Evolutionary conservation across 176 grass and related monocot species (phyloP).

Genomic region (Musa itinerans): DNA sequence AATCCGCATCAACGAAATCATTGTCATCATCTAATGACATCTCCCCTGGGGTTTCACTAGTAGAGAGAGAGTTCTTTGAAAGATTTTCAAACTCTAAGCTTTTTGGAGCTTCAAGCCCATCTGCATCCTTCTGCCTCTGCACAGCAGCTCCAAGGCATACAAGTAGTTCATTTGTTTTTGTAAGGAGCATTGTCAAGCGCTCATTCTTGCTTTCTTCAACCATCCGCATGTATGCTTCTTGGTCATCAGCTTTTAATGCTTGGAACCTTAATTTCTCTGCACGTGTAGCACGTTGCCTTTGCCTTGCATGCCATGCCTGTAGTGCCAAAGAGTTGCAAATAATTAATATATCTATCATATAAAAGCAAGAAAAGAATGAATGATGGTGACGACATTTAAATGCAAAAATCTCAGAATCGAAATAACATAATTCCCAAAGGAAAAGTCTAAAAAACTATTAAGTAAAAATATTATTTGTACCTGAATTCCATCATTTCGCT

Average conservation of each 20-base stretch:
- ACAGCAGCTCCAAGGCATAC: constrained; percentile 93
- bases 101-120: constrained; percentile 42
- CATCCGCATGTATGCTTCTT: constrained; percentile 97
- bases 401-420: background rate
- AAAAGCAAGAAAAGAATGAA: background rate
- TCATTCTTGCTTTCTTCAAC: constrained; percentile 99
- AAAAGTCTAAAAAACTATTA: constrained; percentile 7
- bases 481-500: constrained; percentile 91
- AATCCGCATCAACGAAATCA: constrained; percentile 16
- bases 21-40: constrained; percentile 46
- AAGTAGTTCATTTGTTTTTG: constrained; percentile 95
- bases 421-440: constrained; percentile 10
- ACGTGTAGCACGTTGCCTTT: constrained; percentile 74
- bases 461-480: constrained; percentile 28
- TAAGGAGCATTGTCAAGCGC: constrained; percentile 88
- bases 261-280: constrained; percentile 76
- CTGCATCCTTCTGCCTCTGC: constrained; percentile 92
- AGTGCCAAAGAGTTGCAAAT: background rate
- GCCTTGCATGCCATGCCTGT: constrained; percentile 90
- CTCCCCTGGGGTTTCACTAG: constrained; percentile 40
- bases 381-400: background rate
- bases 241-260: constrained; percentile 84
- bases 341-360: background rate
- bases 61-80: constrained; percentile 33
- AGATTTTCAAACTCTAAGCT: constrained; percentile 52